Evolutionary conservation across 1,284 basidiomycete genomes (phyloP), one percentile per base, ranked within the genome.

Genomic region (Taiwanofungus camphoratus): DNA sequence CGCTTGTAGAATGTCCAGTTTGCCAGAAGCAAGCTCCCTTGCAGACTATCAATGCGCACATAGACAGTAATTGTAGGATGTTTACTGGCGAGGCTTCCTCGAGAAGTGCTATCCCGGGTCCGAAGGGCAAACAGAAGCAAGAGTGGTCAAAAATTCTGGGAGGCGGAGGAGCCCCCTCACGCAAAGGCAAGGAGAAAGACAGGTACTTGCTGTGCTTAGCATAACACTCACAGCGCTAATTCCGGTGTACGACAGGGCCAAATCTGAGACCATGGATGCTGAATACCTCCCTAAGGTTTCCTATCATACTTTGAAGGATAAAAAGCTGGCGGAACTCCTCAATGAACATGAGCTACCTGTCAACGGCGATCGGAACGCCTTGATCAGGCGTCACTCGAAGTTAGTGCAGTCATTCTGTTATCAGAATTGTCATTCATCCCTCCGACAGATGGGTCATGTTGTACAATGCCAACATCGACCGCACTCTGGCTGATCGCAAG

Each of bases 401-500:
- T 82, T 57, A 19, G 67, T 54, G 2, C 18, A 16, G 31, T 20
- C 23, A 36, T 34, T 47, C 18, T n/a, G 9, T 40, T 23, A 38
- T 30, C 19, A 5, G 13, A 26, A 24, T 41, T 16, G 7, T 20
- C 8, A 4, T 38, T 27, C 13, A 41, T 35, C 46, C 13, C 38
- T 29, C 8, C 8, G 16, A 26, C 43, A 86, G 83, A 51, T 87
- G 81, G 79, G 70, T 83, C 0, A 74, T 76, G 55, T 53, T 82
- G 30, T 81, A 73, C 54, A 87, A 87, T 49, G 75, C 82, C 16
- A 87, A 87, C 56, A 64, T 84, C 7, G 85, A 87, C 60, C 73
- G 73, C 46, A 66, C 68, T n/a, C 44, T 54, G 1, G 43, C 53
- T 15, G 64, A 71, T 35, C 70, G 81, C 21, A 75, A 72, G 55